Evolutionary conservation across 371 early-diverging fungal genomes (phyloP).

Genomic region (Dichotomocladium elegans): DNA sequence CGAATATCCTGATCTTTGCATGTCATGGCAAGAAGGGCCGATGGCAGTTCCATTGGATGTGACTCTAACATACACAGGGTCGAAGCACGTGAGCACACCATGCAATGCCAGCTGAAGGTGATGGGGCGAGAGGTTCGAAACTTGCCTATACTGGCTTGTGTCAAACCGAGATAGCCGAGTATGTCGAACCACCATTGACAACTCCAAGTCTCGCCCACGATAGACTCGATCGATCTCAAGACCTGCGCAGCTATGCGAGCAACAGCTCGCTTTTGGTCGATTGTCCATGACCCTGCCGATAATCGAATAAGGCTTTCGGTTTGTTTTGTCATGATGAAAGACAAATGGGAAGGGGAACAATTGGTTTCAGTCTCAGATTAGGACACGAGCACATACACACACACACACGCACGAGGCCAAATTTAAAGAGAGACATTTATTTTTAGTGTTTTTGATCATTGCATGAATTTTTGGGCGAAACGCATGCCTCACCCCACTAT

Average conservation of each 20-base stretch:
- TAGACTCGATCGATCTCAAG: conserved; percentile 11
- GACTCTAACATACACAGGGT: not conserved
- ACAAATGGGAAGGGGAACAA: not conserved
- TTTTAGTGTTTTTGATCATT: not conserved
- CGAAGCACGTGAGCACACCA: too few relatives aligned
- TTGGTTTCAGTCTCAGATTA: too few relatives aligned
- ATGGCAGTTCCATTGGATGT: conserved; percentile 4
- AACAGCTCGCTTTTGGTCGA: conserved; percentile 21
- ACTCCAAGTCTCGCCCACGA: conserved; percentile 21
- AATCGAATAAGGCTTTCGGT: conserved; percentile 15
- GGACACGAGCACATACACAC: too few relatives aligned
- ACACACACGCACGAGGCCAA: not conserved
- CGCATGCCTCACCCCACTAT: too few relatives aligned
- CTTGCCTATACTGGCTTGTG: conserved; percentile 23
- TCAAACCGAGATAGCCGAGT: conserved; percentile 18
- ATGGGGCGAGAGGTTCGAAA: not conserved
- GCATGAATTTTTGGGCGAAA: too few relatives aligned
- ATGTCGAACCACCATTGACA: conserved; percentile 20
- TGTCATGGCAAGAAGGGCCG: conserved; percentile 13
- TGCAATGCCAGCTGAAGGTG: too few relatives aligned
- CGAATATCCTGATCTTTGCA: conserved; percentile 28
- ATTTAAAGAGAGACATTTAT: too few relatives aligned
- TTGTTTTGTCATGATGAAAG: not conserved
- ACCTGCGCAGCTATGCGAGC: conserved; percentile 21
- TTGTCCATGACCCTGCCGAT: conserved; percentile 19